A percentile compares a stretch with the other conserved stretches of the same genome.
These are phyloP conservation scores for Funneliformis mosseae DNA, from an alignment of 192 early-diverging fungal genomes.

Conservation along the genomic window DNA sequence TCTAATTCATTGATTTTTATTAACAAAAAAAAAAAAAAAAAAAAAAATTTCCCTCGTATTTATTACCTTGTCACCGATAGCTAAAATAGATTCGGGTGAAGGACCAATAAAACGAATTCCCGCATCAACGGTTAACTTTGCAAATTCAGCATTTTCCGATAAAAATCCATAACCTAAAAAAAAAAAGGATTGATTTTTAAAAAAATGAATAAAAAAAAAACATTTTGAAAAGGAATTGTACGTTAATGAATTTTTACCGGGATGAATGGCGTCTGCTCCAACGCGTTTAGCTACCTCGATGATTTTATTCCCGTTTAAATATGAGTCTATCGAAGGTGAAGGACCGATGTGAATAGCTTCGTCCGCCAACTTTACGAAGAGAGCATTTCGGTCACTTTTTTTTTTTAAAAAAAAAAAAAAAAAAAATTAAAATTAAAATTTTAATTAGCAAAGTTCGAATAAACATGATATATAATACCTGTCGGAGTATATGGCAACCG, in stretches of 20 bases:
- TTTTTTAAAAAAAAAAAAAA: not conserved
- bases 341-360: conserved; percentile 85
- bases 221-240: not conserved
- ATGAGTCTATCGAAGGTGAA: conserved; percentile 75
- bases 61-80: conserved; percentile 83
- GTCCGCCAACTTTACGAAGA: conserved; percentile 87
- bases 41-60: conserved; percentile 52
- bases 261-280: conserved; percentile 91
- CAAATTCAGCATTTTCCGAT: conserved; percentile 85
- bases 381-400: conserved; percentile 57
- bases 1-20: conserved; percentile 43
- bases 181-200: conserved; percentile 18
- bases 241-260: conserved; percentile 47
- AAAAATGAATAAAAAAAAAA: not conserved
- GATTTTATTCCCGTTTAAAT: conserved; percentile 82
- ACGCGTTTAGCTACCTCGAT: conserved; percentile 70
- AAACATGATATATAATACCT: conserved; percentile 36
- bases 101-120: conserved; percentile 80
- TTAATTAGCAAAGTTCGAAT: not conserved
- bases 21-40: conserved; percentile 14
- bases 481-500: conserved; percentile 91
- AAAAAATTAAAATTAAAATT: not conserved
- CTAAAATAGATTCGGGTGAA: conserved; percentile 62
- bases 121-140: conserved; percentile 66
- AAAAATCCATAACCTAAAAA: conserved; percentile 83